Conservation (phyloP, 2,329 filamentous ascomycete species). For the Rhynchosporium agropyri region DNA sequence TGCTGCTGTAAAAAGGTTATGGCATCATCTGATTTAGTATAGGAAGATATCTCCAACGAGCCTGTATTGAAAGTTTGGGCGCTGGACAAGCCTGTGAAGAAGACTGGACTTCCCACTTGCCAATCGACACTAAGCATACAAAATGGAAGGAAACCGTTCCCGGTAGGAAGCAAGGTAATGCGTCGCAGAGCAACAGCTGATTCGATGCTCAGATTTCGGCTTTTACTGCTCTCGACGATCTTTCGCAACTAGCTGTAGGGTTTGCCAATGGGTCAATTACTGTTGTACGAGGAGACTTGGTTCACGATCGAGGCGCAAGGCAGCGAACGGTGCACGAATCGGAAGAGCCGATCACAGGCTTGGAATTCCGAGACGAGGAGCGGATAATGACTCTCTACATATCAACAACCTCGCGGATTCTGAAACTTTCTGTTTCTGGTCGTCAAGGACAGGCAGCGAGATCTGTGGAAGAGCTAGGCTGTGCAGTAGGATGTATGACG, state of each 20-base stretch:
- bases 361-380: conserved; percentile 69
- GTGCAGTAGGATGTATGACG: conserved; percentile 93
- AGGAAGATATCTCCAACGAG: conserved; percentile 86
- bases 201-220: conserved; percentile 68
- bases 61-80: conserved; percentile 97
- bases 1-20: not conserved
- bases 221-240: conserved; percentile 82
- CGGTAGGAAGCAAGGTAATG: conserved; percentile 54
- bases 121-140: conserved; percentile 83
- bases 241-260: conserved; percentile 90
- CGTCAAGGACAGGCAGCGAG: conserved; percentile 87
- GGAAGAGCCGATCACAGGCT: conserved; percentile 91
- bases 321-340: conserved; percentile 96
- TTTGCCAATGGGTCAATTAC: conserved; percentile 96
- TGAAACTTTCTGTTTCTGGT: conserved; percentile 84
- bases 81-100: conserved; percentile 90
- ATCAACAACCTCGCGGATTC: conserved; percentile 83
- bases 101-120: conserved; percentile 85
- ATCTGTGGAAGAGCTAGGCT: conserved; percentile 86
- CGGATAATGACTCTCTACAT: conserved; percentile 81
- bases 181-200: not conserved
- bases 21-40: conserved; percentile 43
- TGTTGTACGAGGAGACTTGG: conserved; percentile 88
- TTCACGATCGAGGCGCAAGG: conserved; percentile 92
- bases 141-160: conserved; percentile 90